Evolutionary conservation across 140 eudicot species (phyloP).

Genomic region (Senecio squalidus): DNA sequence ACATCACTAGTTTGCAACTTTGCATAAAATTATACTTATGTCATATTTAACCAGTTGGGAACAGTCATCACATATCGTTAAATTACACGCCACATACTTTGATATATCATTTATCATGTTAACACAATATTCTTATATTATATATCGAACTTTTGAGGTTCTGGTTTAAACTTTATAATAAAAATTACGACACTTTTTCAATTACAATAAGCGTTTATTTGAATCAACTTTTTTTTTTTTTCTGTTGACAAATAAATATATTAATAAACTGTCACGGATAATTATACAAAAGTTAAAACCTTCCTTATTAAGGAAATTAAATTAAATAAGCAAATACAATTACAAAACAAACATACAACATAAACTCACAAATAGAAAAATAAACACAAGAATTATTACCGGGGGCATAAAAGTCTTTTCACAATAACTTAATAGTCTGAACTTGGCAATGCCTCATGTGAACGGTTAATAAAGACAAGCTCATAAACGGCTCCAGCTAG

Average conservation of each 20-base stretch:
- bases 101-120: no score
- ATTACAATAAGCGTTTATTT: no score
- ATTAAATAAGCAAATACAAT: not conserved
- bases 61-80: no score
- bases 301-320: not conserved
- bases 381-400: slow-evolving; percentile 1
- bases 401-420: slow-evolving; percentile 11
- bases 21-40: not conserved
- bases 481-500: slow-evolving; percentile 37
- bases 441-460: slow-evolving; percentile 34
- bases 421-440: slow-evolving; percentile 14
- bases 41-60: no score
- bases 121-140: no score
- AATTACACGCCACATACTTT: no score
- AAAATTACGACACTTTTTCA: no score
- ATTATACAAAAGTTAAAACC: not conserved
- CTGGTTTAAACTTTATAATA: no score
- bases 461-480: slow-evolving; percentile 28
- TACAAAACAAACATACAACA: slow-evolving; percentile 20
- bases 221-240: no score
- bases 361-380: slow-evolving; percentile 17
- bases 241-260: no score
- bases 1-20: not conserved
- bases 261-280: not conserved
- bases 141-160: no score